Base-by-base conservation (phyloP, 2,329 filamentous ascomycete genomes). In the Paraconiothyrium sp. region DNA sequence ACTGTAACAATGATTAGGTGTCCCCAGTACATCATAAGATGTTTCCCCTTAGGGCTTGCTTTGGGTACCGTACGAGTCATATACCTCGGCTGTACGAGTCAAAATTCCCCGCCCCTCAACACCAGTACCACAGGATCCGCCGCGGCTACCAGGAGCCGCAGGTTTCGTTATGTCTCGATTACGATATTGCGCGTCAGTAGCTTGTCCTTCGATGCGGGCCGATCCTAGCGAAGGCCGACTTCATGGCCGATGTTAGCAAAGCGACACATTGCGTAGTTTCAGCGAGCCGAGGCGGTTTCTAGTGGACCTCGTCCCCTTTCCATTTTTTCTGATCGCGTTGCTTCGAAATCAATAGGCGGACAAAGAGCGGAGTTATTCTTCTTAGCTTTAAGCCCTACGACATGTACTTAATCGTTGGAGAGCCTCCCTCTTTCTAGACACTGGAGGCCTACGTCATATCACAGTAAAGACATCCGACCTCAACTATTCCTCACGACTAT, bases 241-340 rank as follows among this genome's bases (percentile, higher is more conserved):
- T 47, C 32, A n/a, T 56, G 54, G 54, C 32, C 41, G 54, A 56
- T 43, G 41, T 48, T n/a, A 56, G 30, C 8, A 22, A 7, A 16
- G 22, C 13, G 24, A 41, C 8, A 20, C 20, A 43, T 32, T 16
- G 43, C 54, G 20, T 56, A 47, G 24, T 22, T 56, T 24, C n/a
- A n/a, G 20, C 22, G 43, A 37, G 46, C 54, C 54, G 43, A 56
- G 43, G 54, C n/a, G 37, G 11, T 54, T 54, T 51, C 34, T 10
- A 41, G 35, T 39, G 11, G 32, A 55, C 22, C 16, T 39, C 27
- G 14, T 55, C 52, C n/a, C 52, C 52, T 14, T 54, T 13, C 16
- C 34, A 22, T 4, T 44, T 44, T 34, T 48, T 56, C 22, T 22
- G 37, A 47, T 7, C 37, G 30, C 24, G 20, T 24, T 47, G 41